Evolutionary conservation across 2,329 filamentous ascomycete genomes (phyloP).

Genomic region (Colletotrichum sp.): DNA sequence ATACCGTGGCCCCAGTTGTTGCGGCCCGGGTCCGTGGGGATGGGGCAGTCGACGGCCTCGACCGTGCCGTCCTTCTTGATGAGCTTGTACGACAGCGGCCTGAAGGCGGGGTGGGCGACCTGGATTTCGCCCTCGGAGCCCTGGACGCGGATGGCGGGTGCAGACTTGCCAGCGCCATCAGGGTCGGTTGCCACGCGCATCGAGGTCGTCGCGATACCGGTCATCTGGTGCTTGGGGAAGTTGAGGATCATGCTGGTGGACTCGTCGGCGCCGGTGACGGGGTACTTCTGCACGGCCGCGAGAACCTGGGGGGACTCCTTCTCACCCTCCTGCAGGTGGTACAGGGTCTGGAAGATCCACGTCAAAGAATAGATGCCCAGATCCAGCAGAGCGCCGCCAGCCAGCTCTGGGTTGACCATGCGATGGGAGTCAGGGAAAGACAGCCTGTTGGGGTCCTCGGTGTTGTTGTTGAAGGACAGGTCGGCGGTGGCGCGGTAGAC

Average conservation of each 20-base stretch:
- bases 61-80: constrained; percentile 57
- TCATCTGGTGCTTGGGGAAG: constrained; percentile 72
- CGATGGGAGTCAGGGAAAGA: constrained; percentile 69
- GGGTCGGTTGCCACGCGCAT: constrained; percentile 68
- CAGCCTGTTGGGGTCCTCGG: constrained; percentile 61
- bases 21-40: constrained; percentile 54
- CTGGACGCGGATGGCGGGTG: constrained; percentile 78
- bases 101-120: constrained; percentile 74
- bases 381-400: constrained; percentile 83
- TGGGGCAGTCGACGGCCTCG: constrained; percentile 58
- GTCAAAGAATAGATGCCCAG: constrained; percentile 88
- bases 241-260: constrained; percentile 77
- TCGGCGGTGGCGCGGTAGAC: constrained; percentile 66
- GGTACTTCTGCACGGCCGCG: constrained; percentile 74
- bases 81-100: constrained; percentile 69
- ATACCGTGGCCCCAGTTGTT: constrained; percentile 74
- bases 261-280: constrained; percentile 74
- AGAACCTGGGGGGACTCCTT: constrained; percentile 74
- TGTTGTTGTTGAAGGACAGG: constrained; percentile 65
- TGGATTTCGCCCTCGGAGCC: constrained; percentile 84
- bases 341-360: constrained; percentile 90
- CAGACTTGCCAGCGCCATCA: constrained; percentile 59
- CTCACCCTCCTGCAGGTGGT: constrained; percentile 74
- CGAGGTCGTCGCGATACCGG: constrained; percentile 74
- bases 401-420: constrained; percentile 83